Base-by-base conservation (phyloP, 2,329 filamentous ascomycete species). In the Pseudogymnoascus sp. region DNA sequence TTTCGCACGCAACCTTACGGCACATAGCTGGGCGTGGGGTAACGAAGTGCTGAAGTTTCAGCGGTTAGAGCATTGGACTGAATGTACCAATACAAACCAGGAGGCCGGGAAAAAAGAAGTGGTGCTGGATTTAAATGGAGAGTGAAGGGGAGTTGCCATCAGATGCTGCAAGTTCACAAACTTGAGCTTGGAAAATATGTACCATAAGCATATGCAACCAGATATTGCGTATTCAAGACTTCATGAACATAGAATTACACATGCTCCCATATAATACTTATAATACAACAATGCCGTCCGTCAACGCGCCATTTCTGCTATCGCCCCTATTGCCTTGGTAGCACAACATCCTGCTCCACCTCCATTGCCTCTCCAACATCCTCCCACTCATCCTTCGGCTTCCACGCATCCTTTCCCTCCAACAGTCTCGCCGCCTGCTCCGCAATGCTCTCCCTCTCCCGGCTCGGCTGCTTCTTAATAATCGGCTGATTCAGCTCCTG, bases 1-100 rank as follows among this genome's bases (percentile, higher is more conserved):
- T 1, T 94, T 92, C 73, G 86, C 88, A 1, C 78, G 89, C 60
- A 83, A 87, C 68, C 73, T 90, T 45, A 89, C 88, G 1, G 79
- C 82, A 6, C 86, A 86, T 0, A 92, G 89, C 89, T 88, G 84
- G 80, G 81, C 81, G 26, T 92, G 87, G 88, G 89, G 89, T 2
- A 79, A 91, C 65, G 84, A 92, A 67, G 85, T 82, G 7, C 71
- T 90, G 61, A 82, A 81, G 62, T 91, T 88, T 66, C 89, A 92
- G 67, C 77, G 79, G 61, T 71, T 77, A 5, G 74, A 78, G 35
- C 72, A 78, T 66, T 86, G 82, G 82, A 60, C 35, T 30, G 71
- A 7, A 75, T 52, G 45, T 19, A 30, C 35, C 9, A 3, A 58
- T 15, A 13, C 9, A 2, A 39, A 30, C 7, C n/a, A 18, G n/a